These are phyloP conservation scores for Fabrea salina DNA, from an alignment of 169 alveolate species.

Conservation along the genomic window DNA sequence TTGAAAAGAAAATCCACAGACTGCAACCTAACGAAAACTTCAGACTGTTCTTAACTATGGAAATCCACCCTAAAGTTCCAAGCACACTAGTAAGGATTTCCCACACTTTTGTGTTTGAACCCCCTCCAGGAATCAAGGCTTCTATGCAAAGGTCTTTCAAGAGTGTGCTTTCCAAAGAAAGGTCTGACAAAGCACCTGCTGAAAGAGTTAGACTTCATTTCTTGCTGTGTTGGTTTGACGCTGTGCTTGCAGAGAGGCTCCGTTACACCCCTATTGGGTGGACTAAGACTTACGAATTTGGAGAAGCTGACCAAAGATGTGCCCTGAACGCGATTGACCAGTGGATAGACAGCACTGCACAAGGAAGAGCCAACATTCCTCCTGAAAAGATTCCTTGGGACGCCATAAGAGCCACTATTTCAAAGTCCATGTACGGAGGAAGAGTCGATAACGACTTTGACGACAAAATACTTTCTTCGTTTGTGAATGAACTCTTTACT, in stretches of 20 bases:
- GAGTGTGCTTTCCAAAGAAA: slow-evolving; percentile 58
- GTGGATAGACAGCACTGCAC: slow-evolving; percentile 85
- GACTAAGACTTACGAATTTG: slow-evolving; percentile 95
- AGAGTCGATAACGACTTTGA: slow-evolving; percentile 96
- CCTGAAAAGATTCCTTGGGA: slow-evolving; percentile 98
- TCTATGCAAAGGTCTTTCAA: slow-evolving; percentile 86
- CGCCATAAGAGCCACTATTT: slow-evolving; percentile 92
- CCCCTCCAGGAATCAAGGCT: slow-evolving; percentile 96
- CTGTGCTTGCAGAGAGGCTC: slow-evolving; percentile 95
- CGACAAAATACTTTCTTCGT: slow-evolving; percentile 85
- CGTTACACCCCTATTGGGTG: slow-evolving; percentile 97
- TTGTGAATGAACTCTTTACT: slow-evolving; percentile 86
- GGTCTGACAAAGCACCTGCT: slow-evolving; percentile 68
- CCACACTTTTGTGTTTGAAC: slow-evolving; percentile 93
- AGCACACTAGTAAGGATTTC: slow-evolving; percentile 92
- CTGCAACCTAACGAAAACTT: slow-evolving; percentile 84
- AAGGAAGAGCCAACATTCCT: slow-evolving; percentile 76
- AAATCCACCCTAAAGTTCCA: slow-evolving; percentile 91
- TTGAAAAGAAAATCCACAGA: slow-evolving; percentile 92
- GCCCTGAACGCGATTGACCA: slow-evolving; percentile 92
- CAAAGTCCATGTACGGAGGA: slow-evolving; percentile 95
- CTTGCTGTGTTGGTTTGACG: slow-evolving; percentile 95
- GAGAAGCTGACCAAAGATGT: slow-evolving; percentile 96
- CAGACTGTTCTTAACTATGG: slow-evolving; percentile 97
- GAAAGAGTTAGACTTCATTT: slow-evolving; percentile 91